Percentiles rank a stretch among this genome's conserved stretches.
These are phyloP conservation scores for Solanum stenotomum DNA, from an alignment of 257 asterid species.

Conservation along the genomic window DNA sequence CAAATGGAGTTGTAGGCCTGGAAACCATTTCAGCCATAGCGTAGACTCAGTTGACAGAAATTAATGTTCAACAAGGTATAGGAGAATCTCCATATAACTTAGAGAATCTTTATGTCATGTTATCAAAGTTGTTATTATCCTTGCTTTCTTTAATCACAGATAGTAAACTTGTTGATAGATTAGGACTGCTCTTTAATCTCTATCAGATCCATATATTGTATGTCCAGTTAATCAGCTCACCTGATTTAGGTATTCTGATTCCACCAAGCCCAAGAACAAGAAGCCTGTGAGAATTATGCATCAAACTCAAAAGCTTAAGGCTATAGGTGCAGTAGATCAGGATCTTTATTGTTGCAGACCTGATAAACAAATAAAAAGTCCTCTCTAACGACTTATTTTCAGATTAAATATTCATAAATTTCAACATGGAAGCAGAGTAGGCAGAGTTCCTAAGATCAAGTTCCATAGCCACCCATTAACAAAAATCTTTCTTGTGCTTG, in stretches of 20 bases:
- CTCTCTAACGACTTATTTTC: background rate
- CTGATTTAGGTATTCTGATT: background rate
- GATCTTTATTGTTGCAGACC: background rate
- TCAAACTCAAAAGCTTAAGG: background rate
- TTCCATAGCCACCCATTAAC: background rate
- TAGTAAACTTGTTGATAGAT: background rate
- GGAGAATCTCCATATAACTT: background rate
- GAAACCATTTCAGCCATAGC: background rate
- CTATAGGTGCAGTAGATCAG: background rate
- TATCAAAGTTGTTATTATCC: background rate
- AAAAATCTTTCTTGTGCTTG: background rate
- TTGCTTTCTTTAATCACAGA: background rate
- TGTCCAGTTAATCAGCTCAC: background rate
- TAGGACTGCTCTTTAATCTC: background rate
- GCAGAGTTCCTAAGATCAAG: background rate
- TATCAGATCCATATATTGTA: background rate
- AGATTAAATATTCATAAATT: background rate
- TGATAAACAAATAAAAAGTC: background rate
- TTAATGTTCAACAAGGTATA: background rate
- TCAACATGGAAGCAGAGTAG: background rate
- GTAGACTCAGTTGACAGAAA: background rate
- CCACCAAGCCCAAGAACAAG: background rate
- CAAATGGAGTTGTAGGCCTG: background rate
- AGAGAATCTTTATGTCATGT: background rate
- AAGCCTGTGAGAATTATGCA: background rate